These are phyloP conservation scores for Hypoxylon cercidicola DNA, from an alignment of 495 filamentous ascomycete species.

Conservation along the genomic window DNA sequence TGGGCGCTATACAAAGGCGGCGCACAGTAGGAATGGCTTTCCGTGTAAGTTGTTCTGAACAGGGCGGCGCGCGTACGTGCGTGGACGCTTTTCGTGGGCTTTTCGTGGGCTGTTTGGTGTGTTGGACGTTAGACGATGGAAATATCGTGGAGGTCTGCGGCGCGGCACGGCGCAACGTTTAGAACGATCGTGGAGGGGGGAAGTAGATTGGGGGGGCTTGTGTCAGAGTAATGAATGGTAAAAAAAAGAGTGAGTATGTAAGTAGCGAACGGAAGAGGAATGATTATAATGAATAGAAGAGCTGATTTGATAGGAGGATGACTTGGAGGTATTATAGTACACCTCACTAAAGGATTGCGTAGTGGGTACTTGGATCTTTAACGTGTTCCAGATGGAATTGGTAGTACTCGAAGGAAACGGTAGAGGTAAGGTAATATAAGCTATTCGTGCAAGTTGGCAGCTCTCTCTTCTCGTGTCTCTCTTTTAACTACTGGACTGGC, in stretches of 20 bases:
- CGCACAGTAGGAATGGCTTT: slow-evolving; percentile 14
- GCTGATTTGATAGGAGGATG: slow-evolving; percentile 41
- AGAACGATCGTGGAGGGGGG: slow-evolving; percentile 42
- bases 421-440: neutral
- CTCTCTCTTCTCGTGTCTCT: slow-evolving; percentile 16
- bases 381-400: slow-evolving; percentile 44
- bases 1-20: slow-evolving; percentile 6
- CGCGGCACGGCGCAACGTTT: slow-evolving; percentile 38
- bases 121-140: slow-evolving; percentile 31
- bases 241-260: slow-evolving; percentile 27
- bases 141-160: slow-evolving; percentile 37
- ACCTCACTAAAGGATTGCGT: slow-evolving; percentile 45
- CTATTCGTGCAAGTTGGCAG: slow-evolving; percentile 18
- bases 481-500: slow-evolving; percentile 22
- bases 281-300: slow-evolving; percentile 35
- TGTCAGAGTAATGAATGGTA: slow-evolving; percentile 41
- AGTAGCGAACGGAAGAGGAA: slow-evolving; percentile 40
- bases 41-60: slow-evolving; percentile 31
- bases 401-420: slow-evolving; percentile 37
- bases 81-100: slow-evolving; percentile 27
- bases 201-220: slow-evolving; percentile 39
- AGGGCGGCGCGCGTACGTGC: slow-evolving; percentile 22
- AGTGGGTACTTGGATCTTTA: slow-evolving; percentile 44
- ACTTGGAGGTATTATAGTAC: slow-evolving; percentile 45
- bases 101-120: slow-evolving; percentile 24